Base-by-base conservation (phyloP, 2,329 filamentous ascomycete species). In the Aspergillus japonicus region DNA sequence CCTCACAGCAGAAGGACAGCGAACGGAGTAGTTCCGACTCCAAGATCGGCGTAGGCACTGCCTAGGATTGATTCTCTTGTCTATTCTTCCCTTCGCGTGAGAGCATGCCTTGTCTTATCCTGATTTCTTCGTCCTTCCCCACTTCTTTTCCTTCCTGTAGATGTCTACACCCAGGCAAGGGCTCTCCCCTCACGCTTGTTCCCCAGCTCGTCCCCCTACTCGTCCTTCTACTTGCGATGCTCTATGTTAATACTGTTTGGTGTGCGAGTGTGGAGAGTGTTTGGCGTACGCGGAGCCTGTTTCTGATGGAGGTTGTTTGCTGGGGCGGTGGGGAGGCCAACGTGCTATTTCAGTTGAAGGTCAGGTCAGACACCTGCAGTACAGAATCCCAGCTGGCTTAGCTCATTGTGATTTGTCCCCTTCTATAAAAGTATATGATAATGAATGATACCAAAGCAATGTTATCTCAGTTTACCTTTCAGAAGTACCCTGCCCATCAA, bases 1-100 rank as follows among this genome's bases (percentile, higher is more conserved):
- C 74, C 35, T 71, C 72, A 26, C 73, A 74, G 57, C 71, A 73
- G 60, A 47, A 67, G 47, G 69, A 69, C 16, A 55, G 55, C 42
- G 61, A 69, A 64, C 62, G 62, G 65, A 71, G 67, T 72, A 66
- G 58, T 54, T 66, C 67, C 54, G 68, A 67, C 47, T 71, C 72
- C 26, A 75, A 74, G 68, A 73, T 64, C 60, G 69, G 70, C 6
- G 72, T 75, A 14, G 71, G 69, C 11, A 75, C 72, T 56, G 50
- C 49, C 39, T 68, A 56, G 58, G 60, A 51, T 39, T 23, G 58
- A 68, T 48, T 39, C 21, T 52, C 23, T 48, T 51, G 19, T 55
- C 50, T 33, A 4, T 23, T 51, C 35, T 54, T 39, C 39, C 42
- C 2, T 44, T 16, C 6, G 39, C 39, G 14, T 44, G 39, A 16